These are phyloP conservation scores for Sphagnum magellanicum DNA, from an alignment of 228 moss, liverwort and hornwort genomes.

Conservation along the genomic window DNA sequence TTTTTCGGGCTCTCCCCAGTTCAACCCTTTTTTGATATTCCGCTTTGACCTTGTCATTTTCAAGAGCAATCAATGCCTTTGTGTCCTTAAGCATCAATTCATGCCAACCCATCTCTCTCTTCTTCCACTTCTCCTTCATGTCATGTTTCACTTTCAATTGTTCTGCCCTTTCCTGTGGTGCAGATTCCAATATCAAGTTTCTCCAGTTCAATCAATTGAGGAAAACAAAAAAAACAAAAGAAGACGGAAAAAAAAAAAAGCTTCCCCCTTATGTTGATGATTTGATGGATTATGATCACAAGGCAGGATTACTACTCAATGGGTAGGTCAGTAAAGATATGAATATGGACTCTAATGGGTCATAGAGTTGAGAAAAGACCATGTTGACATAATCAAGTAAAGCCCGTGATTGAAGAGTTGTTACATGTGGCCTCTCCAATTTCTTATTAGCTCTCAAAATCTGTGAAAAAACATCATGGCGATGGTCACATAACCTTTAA, in stretches of 20 bases:
- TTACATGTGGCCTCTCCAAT: slow-evolving; percentile 24
- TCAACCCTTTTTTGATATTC: neutral
- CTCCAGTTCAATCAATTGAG: too few relatives aligned
- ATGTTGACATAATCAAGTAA: slow-evolving; percentile 32
- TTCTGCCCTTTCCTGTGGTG: slow-evolving; percentile 20
- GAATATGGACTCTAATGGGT: too few relatives aligned
- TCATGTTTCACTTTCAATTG: slow-evolving; percentile 16
- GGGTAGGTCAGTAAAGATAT: too few relatives aligned
- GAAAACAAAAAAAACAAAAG: too few relatives aligned
- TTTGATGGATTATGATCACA: too few relatives aligned
- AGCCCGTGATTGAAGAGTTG: slow-evolving; percentile 28
- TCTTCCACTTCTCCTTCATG: slow-evolving; percentile 27
- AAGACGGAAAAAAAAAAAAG: too few relatives aligned
- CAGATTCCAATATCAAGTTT: too few relatives aligned
- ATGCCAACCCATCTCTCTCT: slow-evolving; percentile 24
- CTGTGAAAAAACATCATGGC: neutral
- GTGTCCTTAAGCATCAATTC: slow-evolving; percentile 24
- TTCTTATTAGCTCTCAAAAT: slow-evolving; percentile 36
- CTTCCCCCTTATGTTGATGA: too few relatives aligned
- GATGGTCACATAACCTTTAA: too few relatives aligned
- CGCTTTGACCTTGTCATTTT: slow-evolving; percentile 14
- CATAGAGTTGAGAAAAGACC: slow-evolving; percentile 5
- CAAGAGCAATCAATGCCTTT: slow-evolving; percentile 11
- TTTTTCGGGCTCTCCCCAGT: slow-evolving; percentile 14
- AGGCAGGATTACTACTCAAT: too few relatives aligned